Percentiles rank a stretch among this genome's conserved stretches.
Evolutionary conservation across 805 yeast genomes (phyloP).

Genomic region (Barnettozyma sucrosica): DNA sequence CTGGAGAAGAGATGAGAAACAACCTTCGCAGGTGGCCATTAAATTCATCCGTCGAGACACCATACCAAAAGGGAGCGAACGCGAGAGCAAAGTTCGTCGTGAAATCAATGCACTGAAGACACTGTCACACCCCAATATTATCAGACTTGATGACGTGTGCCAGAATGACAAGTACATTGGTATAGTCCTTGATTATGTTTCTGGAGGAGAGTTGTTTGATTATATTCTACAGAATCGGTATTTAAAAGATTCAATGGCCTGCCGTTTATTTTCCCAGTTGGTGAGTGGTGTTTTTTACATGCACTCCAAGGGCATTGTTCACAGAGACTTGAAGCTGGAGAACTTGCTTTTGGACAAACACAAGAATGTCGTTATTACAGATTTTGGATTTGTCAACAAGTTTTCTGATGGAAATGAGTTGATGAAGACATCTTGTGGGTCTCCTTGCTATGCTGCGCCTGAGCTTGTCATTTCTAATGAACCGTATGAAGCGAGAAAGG

Average conservation of each 20-base stretch:
- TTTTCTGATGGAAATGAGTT: slow-evolving; percentile 56
- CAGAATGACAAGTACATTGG: slow-evolving; percentile 95
- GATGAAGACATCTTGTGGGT: slow-evolving; percentile 94
- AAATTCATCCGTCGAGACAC: slow-evolving; percentile 85
- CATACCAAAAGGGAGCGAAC: slow-evolving; percentile 78
- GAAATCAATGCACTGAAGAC: slow-evolving; percentile 88
- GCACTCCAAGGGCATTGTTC: slow-evolving; percentile 65
- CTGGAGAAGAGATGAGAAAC: slow-evolving; percentile 81
- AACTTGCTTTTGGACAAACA: slow-evolving; percentile 51
- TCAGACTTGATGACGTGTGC: slow-evolving; percentile 83
- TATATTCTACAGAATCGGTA: slow-evolving; percentile 82
- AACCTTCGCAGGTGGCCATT: slow-evolving; percentile 77
- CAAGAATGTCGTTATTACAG: slow-evolving; percentile 64
- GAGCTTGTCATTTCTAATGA: slow-evolving; percentile 84
- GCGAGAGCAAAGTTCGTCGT: slow-evolving; percentile 83
- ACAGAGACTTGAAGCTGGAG: slow-evolving; percentile 70
- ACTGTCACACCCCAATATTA: slow-evolving; percentile 90
- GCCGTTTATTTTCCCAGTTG: slow-evolving; percentile 84
- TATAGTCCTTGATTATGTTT: slow-evolving; percentile 91
- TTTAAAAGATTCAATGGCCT: slow-evolving; percentile 81
- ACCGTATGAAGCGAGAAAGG: slow-evolving; percentile 88
- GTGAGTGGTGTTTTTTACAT: slow-evolving; percentile 89
- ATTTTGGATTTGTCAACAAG: slow-evolving; percentile 87
- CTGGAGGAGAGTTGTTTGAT: slow-evolving; percentile 95
- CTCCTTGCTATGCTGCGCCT: slow-evolving; percentile 98